phyloP scores from a whole-genome alignment of 23 red algal species.

The Porphyridium purpureum region DNA sequence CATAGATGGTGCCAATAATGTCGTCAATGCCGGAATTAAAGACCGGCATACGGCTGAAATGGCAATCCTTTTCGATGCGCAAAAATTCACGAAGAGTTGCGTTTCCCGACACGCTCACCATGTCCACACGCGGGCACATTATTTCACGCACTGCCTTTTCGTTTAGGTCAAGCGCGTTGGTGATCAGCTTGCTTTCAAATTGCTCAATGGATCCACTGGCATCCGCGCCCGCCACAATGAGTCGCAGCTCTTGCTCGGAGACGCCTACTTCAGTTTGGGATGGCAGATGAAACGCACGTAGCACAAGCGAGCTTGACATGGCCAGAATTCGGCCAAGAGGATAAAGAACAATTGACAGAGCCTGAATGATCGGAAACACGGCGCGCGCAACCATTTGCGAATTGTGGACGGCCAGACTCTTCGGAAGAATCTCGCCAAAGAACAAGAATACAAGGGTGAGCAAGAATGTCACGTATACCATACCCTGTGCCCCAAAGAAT shows the following conservation, averaged over 20 bases:
- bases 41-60: slow-evolving; percentile 51
- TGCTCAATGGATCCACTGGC: slow-evolving; percentile 83
- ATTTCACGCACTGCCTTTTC: slow-evolving; percentile 81
- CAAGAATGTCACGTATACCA: slow-evolving; percentile 56
- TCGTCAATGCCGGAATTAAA: slow-evolving; percentile 17
- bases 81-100: slow-evolving; percentile 38
- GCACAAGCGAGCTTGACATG: slow-evolving; percentile 28
- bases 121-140: slow-evolving; percentile 93
- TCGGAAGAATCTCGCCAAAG: slow-evolving; percentile 96
- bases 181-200: slow-evolving; percentile 91
- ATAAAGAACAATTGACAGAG: slow-evolving; percentile 88
- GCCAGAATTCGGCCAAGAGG: slow-evolving; percentile 82
- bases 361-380: slow-evolving; percentile 64
- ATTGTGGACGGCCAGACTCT: slow-evolving; percentile 79
- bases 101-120: slow-evolving; percentile 34
- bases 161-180: slow-evolving; percentile 80
- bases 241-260: slow-evolving; percentile 82
- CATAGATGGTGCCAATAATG: slow-evolving; percentile 27
- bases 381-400: slow-evolving; percentile 55
- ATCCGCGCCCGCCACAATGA: slow-evolving; percentile 90
- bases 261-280: slow-evolving; percentile 48
- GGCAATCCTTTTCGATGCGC: slow-evolving; percentile 41
- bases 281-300: slow-evolving; percentile 44
- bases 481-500: slow-evolving; percentile 50
- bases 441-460: slow-evolving; percentile 95